Evolutionary conservation across 768 basidiomycete species (phyloP).

Genomic region (Kondoa subrosea): DNA sequence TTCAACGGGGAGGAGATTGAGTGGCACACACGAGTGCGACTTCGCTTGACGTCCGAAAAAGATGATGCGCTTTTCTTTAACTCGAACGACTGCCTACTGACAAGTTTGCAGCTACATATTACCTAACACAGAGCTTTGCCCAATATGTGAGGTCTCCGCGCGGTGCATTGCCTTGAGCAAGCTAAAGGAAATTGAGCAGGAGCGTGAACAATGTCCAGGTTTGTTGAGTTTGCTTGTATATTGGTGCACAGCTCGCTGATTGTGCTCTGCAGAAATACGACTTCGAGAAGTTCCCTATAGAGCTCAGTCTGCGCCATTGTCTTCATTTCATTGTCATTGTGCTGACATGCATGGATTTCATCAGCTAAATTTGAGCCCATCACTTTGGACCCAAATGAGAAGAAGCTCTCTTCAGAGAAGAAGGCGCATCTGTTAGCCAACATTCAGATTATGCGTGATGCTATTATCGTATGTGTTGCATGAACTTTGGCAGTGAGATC

Average conservation of each 20-base stretch:
- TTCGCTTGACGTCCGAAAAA: too few species aligned
- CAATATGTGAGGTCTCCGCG: background rate
- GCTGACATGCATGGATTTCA: background rate
- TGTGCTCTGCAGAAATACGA: slow-evolving; percentile 4
- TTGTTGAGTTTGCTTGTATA: background rate
- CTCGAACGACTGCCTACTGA: too few species aligned
- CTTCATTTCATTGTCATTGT: too few species aligned
- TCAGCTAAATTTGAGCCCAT: slow-evolving; percentile 51
- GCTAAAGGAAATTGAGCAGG: too few species aligned
- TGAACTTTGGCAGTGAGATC: slow-evolving; percentile 32
- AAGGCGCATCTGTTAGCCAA: slow-evolving; percentile 46
- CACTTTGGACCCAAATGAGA: slow-evolving; percentile 52
- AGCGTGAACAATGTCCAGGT: background rate
- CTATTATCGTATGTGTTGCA: slow-evolving; percentile 35
- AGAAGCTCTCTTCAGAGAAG: slow-evolving; percentile 48
- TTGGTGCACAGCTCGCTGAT: background rate
- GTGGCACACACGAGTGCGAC: background rate
- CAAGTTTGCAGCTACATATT: too few species aligned
- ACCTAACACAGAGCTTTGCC: too few species aligned
- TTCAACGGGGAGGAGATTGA: background rate
- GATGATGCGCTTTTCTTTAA: too few species aligned
- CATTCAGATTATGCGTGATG: slow-evolving; percentile 67
- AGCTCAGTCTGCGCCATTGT: slow-evolving; percentile 44
- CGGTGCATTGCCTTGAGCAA: too few species aligned
- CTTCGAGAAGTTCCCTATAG: slow-evolving; percentile 48